Evolutionary conservation across 495 filamentous ascomycete genomes (phyloP), one percentile per base, ranked within the genome.

Genomic region (Penicillium flavigenum): DNA sequence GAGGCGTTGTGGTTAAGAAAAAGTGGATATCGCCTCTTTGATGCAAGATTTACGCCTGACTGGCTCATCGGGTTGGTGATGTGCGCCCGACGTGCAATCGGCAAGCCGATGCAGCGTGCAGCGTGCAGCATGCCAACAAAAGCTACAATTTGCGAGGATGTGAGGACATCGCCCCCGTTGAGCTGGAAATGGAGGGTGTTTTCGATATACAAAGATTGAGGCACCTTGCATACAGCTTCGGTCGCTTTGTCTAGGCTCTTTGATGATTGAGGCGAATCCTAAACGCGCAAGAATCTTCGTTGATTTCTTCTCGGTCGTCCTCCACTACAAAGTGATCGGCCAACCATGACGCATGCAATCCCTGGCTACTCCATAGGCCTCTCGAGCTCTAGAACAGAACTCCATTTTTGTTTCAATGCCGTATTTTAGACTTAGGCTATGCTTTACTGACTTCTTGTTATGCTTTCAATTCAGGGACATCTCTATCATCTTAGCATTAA

Each of bases 311-410:
- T 47, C 12, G 43, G 47, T 55, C 26, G 6, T 34, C 49, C 46
- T 57, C 54, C 56, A 53, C 51, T 55, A 29, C 32, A 19, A 24
- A 51, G 10, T 17, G 52, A 60, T 60, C 58, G 46, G 11, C 58
- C 38, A 14, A 45, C 29, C 29, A 31, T 22, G 47, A 56, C 46
- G 34, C 51, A 50, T 47, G 38, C 27, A 29, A 39, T 31, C 47
- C 39, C 42, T 54, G 34, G 17, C 27, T 20, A 26, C 24, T 26
- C 24, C 24, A 26, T 5, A 22, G 47, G 42, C 47, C 51, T 43
- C 36, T 41, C 10, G 19, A 32, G 47, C 42, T 63, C 60, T 56
- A 63, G 60, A 62, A 38, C 51, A 19, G 32, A 50, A 26, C 39
- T 1, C 31, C 46, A 50, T 48, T 11, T 49, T 22, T 12, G 20